Conservation (phyloP, 495 filamentous ascomycete genomes). For the Copromyces sp. region DNA sequence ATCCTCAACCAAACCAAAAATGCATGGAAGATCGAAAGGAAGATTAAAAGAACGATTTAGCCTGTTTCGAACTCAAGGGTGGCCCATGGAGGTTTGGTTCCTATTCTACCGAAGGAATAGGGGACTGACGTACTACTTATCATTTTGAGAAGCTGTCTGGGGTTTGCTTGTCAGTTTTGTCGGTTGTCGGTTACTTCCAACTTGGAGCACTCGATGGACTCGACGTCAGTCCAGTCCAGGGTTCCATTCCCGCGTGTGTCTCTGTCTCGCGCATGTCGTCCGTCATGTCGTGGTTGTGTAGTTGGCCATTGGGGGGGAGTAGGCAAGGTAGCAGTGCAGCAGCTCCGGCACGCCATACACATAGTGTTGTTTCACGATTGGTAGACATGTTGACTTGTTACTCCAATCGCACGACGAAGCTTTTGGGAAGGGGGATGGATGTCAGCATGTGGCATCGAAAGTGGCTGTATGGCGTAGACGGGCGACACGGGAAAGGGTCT, state of each 20-base stretch:
- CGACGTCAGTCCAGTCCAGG: background rate
- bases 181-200: background rate
- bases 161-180: background rate
- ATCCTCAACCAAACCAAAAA: background rate
- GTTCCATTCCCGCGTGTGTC: background rate
- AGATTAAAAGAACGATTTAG: background rate
- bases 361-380: background rate
- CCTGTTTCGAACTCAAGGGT: background rate
- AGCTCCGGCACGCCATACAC: background rate
- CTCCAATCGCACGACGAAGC: background rate
- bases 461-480: background rate
- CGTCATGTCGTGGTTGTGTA: background rate
- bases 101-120: background rate
- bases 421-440: background rate
- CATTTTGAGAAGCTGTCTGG: background rate
- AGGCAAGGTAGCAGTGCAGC: background rate
- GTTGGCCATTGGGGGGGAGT: background rate
- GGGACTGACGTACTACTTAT: background rate
- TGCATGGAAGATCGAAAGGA: background rate
- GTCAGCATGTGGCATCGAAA: background rate
- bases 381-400: background rate
- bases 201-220: background rate
- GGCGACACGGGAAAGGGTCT: background rate
- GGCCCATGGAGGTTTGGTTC: background rate
- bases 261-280: background rate